phyloP scores from a whole-genome alignment of 352 stramenopile species.

The Phytopythium sindhum region DNA sequence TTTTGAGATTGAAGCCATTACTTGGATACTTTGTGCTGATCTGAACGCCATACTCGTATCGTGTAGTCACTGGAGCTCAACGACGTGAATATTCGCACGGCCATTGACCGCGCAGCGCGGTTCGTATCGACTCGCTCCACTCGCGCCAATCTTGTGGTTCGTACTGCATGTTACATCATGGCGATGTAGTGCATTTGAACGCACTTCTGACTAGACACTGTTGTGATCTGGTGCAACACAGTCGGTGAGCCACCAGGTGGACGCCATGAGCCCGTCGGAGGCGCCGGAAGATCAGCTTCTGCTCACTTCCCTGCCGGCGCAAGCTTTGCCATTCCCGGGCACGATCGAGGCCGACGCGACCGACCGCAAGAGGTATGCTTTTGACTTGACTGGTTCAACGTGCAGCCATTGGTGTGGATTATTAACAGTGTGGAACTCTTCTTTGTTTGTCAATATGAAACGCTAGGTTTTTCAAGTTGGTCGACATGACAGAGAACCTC shows the following conservation, averaged over 20 bases:
- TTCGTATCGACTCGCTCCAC: constrained; percentile 30
- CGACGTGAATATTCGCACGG: constrained; percentile 60
- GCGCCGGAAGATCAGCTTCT: constrained; percentile 65
- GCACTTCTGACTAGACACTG: background rate
- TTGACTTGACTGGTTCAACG: background rate
- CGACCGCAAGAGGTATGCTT: constrained; percentile 43
- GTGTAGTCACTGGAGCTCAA: constrained; percentile 47
- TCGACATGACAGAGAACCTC: constrained; percentile 57
- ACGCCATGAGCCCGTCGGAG: constrained; percentile 40
- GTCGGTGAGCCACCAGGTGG: constrained; percentile 12
- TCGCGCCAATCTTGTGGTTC: constrained; percentile 29
- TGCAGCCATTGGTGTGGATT: background rate
- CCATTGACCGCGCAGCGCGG: constrained; percentile 41
- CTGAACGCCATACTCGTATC: constrained; percentile 6
- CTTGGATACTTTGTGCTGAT: background rate
- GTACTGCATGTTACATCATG: background rate
- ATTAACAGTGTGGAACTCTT: background rate
- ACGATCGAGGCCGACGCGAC: constrained; percentile 27
- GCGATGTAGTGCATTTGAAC: background rate
- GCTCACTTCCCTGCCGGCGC: constrained; percentile 4
- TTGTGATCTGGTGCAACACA: background rate
- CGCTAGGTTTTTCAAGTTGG: constrained; percentile 61
- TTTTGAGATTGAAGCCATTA: background rate
- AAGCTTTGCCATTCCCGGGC: constrained; percentile 34
- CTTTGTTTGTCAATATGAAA: background rate